Base-by-base conservation (phyloP, 2,329 filamentous ascomycete species). In the Talaromyces marneffei region DNA sequence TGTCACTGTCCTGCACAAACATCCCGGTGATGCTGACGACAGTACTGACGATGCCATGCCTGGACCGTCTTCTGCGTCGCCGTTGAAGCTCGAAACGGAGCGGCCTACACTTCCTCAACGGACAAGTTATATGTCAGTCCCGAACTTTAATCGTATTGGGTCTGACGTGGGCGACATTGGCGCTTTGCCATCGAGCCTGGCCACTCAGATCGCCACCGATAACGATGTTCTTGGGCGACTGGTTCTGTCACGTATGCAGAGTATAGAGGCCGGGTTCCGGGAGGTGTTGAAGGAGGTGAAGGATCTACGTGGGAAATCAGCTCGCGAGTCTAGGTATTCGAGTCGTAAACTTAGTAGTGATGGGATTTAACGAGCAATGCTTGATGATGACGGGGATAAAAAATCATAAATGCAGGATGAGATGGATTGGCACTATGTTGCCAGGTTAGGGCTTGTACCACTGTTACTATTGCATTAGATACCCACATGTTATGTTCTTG, bases 161-260 rank as follows among this genome's bases (percentile, higher is more conserved):
- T 88, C 91, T 61, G 88, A 89, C 67, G 80, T 91, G 6, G 86
- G 89, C 39, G 84, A 82, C 14, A 85, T 80, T 1, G 84, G 82
- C 16, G 85, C 80, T 1, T 79, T 91, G 46, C 87, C 89, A 0
- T 87, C 87, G 7, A 92, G 89, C 57, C 92, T 95, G 70, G 87
- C 88, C 33, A 93, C 89, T 0, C 89, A 93, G 70, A 87, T 94
- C 83, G 87, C 85, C 8, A 78, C 79, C 80, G 81, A 84, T 73
- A 88, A 90, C 69, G 84, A 89, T 42, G 89, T 92, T 83, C 87
- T 89, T 70, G 84, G 87, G 66, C 85, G 91, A 60, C 82, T 96
- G 50, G 89, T 97, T 75, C 79, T 97, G 50, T 91, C 91, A 8
- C 82, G 91, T 35, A 97, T 97, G 91, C 94, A 94, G 73, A 93